Percentiles rank a stretch among this genome's conserved stretches.
Conservation (phyloP, 2,329 filamentous ascomycete genomes). For the Alternaria sp. region DNA sequence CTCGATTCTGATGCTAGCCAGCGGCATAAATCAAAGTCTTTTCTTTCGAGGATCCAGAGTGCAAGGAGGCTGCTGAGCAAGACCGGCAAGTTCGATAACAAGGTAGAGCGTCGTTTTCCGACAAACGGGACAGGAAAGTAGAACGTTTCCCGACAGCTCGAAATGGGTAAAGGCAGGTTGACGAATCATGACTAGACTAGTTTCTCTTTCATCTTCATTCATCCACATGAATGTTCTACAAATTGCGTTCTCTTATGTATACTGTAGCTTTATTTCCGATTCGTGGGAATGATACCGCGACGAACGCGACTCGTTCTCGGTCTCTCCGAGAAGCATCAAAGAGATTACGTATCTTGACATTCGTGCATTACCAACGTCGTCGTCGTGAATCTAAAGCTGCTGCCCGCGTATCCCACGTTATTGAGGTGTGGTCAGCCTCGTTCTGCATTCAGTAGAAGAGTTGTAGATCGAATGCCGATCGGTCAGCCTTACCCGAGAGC, state of each 20-base stretch:
- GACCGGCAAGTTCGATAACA: background rate
- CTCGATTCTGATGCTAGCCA: background rate
- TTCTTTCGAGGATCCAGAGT: background rate
- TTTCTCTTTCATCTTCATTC: background rate
- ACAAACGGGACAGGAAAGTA: too few species aligned
- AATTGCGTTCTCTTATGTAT: background rate
- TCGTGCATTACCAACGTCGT: background rate
- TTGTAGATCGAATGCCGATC: background rate
- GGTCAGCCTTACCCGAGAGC: background rate
- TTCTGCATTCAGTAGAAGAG: background rate
- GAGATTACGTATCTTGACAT: background rate
- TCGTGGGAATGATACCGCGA: background rate
- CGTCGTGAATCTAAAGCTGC: background rate
- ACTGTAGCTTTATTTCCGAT: background rate
- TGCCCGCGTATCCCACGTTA: background rate
- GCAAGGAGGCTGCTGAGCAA: background rate
- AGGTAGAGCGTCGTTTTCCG: too few species aligned
- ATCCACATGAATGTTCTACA: background rate
- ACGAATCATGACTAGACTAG: background rate
- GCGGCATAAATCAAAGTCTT: background rate
- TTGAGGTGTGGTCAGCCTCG: background rate
- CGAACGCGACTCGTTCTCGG: background rate
- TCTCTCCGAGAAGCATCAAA: background rate
- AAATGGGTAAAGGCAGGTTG: background rate
- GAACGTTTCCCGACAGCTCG: background rate